These are phyloP conservation scores for Fistulifera solaris DNA, from an alignment of 108 stramenopile species.

Conservation along the genomic window DNA sequence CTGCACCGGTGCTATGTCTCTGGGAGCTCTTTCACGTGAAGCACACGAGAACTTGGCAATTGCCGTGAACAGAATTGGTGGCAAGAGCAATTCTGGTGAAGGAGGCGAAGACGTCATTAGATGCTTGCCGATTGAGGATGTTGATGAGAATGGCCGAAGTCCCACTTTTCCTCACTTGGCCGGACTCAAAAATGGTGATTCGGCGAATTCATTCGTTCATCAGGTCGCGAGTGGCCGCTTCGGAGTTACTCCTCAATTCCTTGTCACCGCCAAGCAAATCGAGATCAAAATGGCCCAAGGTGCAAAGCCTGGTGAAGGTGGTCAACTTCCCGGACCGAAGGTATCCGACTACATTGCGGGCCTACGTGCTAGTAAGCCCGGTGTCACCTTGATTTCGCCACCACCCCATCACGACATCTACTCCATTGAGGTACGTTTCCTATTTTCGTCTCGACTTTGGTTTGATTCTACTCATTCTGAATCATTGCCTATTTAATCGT, in stretches of 20 bases:
- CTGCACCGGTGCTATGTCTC: constrained; percentile 92
- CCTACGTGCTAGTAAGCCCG: constrained; percentile 79
- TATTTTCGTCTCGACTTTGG: background rate
- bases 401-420: constrained; percentile 97
- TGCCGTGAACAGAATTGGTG: constrained; percentile 90
- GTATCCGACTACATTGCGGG: constrained; percentile 91
- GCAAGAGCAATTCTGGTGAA: constrained; percentile 92
- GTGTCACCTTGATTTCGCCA: constrained; percentile 90
- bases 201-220: constrained; percentile 82
- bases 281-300: constrained; percentile 98
- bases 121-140: constrained; percentile 49
- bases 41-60: constrained; percentile 93
- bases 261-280: constrained; percentile 85
- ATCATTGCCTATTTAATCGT: background rate
- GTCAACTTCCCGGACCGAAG: constrained; percentile 93
- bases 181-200: constrained; percentile 85
- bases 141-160: constrained; percentile 76
- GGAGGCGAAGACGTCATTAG: constrained; percentile 87
- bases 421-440: constrained; percentile 64
- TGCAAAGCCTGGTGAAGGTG: constrained; percentile 95
- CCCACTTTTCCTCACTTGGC: constrained; percentile 79
- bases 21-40: constrained; percentile 87
- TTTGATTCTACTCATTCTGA: background rate
- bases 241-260: constrained; percentile 90
- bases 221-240: constrained; percentile 93